phyloP scores from a whole-genome alignment of 805 yeast genomes.

The Schizosaccharomyces osmophilus region DNA sequence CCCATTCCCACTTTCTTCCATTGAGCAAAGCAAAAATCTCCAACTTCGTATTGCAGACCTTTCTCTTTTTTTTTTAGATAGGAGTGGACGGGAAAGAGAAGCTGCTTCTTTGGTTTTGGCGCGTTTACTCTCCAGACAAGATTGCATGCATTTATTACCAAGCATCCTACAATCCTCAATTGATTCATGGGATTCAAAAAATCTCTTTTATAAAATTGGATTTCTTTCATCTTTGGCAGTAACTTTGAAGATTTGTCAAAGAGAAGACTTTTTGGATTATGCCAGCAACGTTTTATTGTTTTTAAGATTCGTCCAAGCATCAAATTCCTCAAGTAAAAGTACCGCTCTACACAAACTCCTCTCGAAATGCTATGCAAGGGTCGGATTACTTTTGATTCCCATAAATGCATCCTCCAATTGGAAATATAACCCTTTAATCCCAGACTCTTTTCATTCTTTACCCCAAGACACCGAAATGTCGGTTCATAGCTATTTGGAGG shows the following conservation, averaged over 20 bases:
- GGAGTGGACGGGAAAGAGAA: neutral
- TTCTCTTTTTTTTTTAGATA: neutral
- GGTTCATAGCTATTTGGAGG: slow-evolving; percentile 21
- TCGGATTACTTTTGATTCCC: neutral
- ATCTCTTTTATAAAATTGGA: neutral
- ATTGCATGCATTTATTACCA: neutral
- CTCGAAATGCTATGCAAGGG: neutral
- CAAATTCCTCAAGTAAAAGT: neutral
- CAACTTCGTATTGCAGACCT: neutral
- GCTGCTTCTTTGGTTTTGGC: neutral
- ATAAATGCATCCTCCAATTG: neutral
- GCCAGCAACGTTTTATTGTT: neutral
- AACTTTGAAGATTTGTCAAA: neutral
- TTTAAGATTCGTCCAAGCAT: neutral
- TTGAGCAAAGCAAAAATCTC: neutral
- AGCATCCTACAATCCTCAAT: neutral
- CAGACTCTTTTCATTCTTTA: neutral
- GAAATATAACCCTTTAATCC: neutral
- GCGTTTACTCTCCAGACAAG: neutral
- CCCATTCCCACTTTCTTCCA: neutral
- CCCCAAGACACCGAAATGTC: slow-evolving; percentile 2
- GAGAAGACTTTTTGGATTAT: neutral
- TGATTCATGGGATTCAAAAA: neutral
- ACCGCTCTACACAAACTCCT: neutral
- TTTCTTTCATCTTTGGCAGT: neutral